phyloP scores from a whole-genome alignment of 371 early-diverging fungal species.

The Zychaea mexicana region DNA sequence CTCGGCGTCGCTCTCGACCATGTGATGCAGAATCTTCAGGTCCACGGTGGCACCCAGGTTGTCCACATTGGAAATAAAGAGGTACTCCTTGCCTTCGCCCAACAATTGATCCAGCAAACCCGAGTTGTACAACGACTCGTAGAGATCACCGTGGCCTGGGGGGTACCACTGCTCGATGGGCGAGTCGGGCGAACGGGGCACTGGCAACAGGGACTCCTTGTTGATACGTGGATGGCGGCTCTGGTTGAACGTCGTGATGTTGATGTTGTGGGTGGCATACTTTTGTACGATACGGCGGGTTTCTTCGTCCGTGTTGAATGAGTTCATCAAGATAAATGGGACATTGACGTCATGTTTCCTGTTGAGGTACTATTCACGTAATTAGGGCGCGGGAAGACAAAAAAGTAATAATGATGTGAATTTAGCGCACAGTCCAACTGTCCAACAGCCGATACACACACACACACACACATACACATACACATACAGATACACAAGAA shows the following conservation, averaged over 20 bases:
- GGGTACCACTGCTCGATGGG: conserved; percentile 85
- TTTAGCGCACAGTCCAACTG: too few species aligned
- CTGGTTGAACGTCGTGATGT: conserved; percentile 98
- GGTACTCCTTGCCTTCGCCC: conserved; percentile 97
- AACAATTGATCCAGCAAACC: conserved; percentile 96
- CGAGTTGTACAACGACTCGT: conserved; percentile 92
- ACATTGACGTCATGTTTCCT: conserved; percentile 87
- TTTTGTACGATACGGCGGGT: conserved; percentile 97
- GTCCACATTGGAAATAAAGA: conserved; percentile 99
- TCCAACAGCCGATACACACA: too few species aligned
- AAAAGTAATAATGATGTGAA: not conserved
- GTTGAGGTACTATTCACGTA: conserved; percentile 79
- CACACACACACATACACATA: too few species aligned
- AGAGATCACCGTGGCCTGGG: conserved; percentile 99
- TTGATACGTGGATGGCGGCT: conserved; percentile 95
- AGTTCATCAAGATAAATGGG: conserved; percentile 99
- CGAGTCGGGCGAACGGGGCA: conserved; percentile 68
- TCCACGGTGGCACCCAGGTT: conserved; percentile 99
- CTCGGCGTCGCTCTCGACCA: conserved; percentile 89
- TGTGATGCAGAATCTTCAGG: conserved; percentile 89
- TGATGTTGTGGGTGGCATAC: conserved; percentile 88
- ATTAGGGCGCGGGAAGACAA: not conserved
- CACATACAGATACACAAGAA: too few species aligned
- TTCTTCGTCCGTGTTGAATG: conserved; percentile 99
- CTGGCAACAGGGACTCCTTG: conserved; percentile 91